Base-by-base conservation (phyloP, 176 grass and related monocot genomes). In the Carex scoparia region DNA sequence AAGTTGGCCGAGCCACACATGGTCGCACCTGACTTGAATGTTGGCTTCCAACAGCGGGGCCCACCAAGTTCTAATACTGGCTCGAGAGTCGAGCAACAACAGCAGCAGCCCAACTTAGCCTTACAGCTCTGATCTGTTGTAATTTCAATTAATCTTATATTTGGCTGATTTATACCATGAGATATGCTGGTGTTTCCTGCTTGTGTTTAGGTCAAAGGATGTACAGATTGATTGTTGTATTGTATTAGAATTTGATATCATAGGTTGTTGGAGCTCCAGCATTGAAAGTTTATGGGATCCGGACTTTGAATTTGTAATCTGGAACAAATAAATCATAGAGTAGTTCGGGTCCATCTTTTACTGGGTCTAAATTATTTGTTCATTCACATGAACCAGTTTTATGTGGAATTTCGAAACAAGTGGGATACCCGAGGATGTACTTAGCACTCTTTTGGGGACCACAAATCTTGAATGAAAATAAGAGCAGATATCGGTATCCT, bases 161-260 rank as follows among this genome's bases (percentile, higher is more conserved):
- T 82, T 61, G 40, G 44, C 75, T 48, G 15, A 79, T 69, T 79
- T 80, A 79, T 87, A 61, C n/a, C 23, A 35, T 28, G 57, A 40
- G 51, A 79, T 72, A 38, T 84, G 81, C 44, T 79, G 81, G 60
- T 40, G 68, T 83, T 67, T 54, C 65, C 65, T 65, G 18, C 31
- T 81, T 31, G 33, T 62, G 66, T 42, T 32, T 61, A 61, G 79
- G 31, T 57, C 42, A 60, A 18, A 10, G 27, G 64, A 5, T 89
- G 87, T 88, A 88, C 30, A 84, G 87, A 88, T 88, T 85, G 79
- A 84, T 88, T 88, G 60, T 61, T 84, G 81, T 87, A 87, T 69
- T 88, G 53, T 82, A 74, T 74, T 74, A 74, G 69, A 42, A 74
- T 10, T 74, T n/a, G 3, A 42, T 44, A 79, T 79, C 28, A 31